Evolutionary conservation across 177 flowering plant genomes (phyloP), one percentile per base, ranked within the genome.

Genomic region (Tripterygium wilfordii): DNA sequence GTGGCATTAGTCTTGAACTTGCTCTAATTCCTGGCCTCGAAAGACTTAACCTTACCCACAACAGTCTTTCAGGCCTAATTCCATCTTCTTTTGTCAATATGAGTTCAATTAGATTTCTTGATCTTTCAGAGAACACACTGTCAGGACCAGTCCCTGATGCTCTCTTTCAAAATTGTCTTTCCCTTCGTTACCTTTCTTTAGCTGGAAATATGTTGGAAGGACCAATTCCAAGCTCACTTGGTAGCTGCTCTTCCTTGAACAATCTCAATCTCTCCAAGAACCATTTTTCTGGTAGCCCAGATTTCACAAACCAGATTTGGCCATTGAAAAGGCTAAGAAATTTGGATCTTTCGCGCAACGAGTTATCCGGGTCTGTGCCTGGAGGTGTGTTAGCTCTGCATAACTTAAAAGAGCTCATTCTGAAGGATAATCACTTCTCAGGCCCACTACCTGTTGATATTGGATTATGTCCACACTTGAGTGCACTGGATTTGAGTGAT

Each of bases 381-480:
- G n/a, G 6, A 12, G 96, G 96, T 2, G 28, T 82, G 2, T 53
- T 67, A 13, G 59, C 57, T 16, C 7, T 92, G 10, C 91, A 83
- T 51, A 60, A 77, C 73, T 46, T 92, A 68, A 92, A 84, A 60
- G 79, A 69, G 66, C 62, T 88, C 2, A 36, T 39, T 5, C 49
- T 92, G 23, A 76, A 66, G 42, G 65, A 74, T 10, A 92, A 92
- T 60, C 76, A 52, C 1, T 79, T 92, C 57, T 75, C 80, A 0
- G 99, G 96, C 0, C 37, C 61, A 0, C 4, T 92, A 3, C 96
- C 99, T 0, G 41, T 35, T 10, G 96, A 92, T 58, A 55, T 86
- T 3, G 96, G 99, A 32, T 46, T 82, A 1, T 86, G 96, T 29
- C 83, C 76, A 5, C 99, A 92, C 42, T 60, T 92, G 54, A 56